Evolutionary conservation across 2,329 filamentous ascomycete genomes (phyloP).

Genomic region (Aspergillus sp.): DNA sequence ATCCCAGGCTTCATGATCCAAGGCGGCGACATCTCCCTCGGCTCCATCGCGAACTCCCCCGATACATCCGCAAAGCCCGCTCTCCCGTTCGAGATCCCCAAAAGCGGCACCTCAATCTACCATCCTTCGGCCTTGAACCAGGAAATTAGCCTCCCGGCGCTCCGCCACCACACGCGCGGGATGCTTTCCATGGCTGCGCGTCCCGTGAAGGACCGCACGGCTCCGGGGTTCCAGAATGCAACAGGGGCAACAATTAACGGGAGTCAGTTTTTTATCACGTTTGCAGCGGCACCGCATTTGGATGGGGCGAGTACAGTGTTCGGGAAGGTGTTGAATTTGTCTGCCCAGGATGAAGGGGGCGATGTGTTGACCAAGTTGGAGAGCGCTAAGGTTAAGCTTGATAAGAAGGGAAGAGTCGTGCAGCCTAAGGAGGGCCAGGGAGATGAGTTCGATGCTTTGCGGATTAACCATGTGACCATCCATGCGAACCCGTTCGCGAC

Average conservation of each 20-base stretch:
- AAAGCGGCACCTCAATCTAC: constrained; percentile 50
- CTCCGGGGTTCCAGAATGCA: constrained; percentile 39
- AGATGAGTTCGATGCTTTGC: constrained; percentile 42
- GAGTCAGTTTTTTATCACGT: constrained; percentile 57
- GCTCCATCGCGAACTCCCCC: constrained; percentile 35
- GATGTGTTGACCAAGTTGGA: constrained; percentile 45
- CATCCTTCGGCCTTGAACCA: constrained; percentile 49
- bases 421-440: constrained; percentile 31
- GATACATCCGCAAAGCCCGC: constrained; percentile 30
- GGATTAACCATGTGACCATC: constrained; percentile 50
- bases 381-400: constrained; percentile 51
- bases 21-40: constrained; percentile 47
- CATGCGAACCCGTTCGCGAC: constrained; percentile 59
- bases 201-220: constrained; percentile 35
- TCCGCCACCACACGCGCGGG: constrained; percentile 50
- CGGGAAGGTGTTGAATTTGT: constrained; percentile 48
- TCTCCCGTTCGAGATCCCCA: constrained; percentile 43
- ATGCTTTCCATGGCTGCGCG: constrained; percentile 54
- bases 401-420: constrained; percentile 53
- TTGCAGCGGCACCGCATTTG: constrained; percentile 54
- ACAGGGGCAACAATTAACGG: constrained; percentile 41
- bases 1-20: constrained; percentile 59
- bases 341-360: constrained; percentile 36
- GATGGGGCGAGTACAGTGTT: constrained; percentile 62
- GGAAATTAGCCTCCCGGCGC: constrained; percentile 50